Percentiles rank a stretch among this genome's conserved stretches.
Evolutionary conservation across 257 asterid species (phyloP).

Genomic region (Thymus quinquecostatus): DNA sequence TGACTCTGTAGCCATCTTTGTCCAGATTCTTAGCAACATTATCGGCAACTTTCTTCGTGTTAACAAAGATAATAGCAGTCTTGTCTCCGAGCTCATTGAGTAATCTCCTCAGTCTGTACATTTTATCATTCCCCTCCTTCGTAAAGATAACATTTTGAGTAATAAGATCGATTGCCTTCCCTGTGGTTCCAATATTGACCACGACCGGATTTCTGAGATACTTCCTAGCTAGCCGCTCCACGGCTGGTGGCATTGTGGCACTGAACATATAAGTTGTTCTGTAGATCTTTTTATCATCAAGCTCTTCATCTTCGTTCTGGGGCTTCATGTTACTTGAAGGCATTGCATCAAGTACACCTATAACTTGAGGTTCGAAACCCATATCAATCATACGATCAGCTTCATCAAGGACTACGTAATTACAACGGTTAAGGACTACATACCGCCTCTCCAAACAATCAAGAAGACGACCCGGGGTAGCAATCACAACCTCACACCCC

Average conservation of each 20-base stretch:
- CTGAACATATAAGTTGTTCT: conserved; percentile 65
- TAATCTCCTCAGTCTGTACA: conserved; percentile 47
- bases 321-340: conserved; percentile 67
- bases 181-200: conserved; percentile 59
- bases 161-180: conserved; percentile 57
- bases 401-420: conserved; percentile 62
- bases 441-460: conserved; percentile 60
- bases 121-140: conserved; percentile 50
- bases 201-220: conserved; percentile 66
- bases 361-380: conserved; percentile 67
- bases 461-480: conserved; percentile 60
- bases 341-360: conserved; percentile 62
- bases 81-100: conserved; percentile 59
- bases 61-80: conserved; percentile 62
- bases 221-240: conserved; percentile 61
- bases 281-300: conserved; percentile 53
- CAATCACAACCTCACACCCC: conserved; percentile 64
- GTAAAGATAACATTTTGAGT: conserved; percentile 54
- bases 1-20: conserved; percentile 50
- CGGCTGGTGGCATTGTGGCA: conserved; percentile 71
- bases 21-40: conserved; percentile 47
- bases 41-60: conserved; percentile 56
- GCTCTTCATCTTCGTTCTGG: conserved; percentile 65
- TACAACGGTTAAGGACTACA: conserved; percentile 56
- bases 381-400: conserved; percentile 72